Evolutionary conservation across 495 filamentous ascomycete species (phyloP), one percentile per base, ranked within the genome.

Genomic region (Xylaria castorea): DNA sequence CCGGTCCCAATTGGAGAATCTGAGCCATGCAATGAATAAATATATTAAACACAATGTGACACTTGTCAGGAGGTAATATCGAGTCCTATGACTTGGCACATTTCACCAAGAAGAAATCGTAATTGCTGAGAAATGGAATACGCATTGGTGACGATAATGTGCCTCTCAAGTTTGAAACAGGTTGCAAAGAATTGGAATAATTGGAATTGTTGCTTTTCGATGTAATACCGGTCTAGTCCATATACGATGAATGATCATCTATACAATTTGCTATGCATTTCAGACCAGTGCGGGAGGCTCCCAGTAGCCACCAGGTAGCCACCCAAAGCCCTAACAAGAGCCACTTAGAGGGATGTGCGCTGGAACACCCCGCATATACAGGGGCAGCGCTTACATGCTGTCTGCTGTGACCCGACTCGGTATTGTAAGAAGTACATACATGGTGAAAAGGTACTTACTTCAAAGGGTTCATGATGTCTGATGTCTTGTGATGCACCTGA

Each of bases 331-430:
- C 40, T 27, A 66, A 40, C 30, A 27, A 44, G 25, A 66, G 42
- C 63, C 63, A 66, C 42, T 66, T 7, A 48, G 42, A 44, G 61
- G 58, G 46, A 30, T 51, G 66, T 57, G 66, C n/a, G 50, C 50
- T 68, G 66, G 66, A 57, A 57, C 66, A 55, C 66, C 66, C 65
- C 66, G 66, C 66, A 68, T 68, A 18, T 30, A 57, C 66, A 68
- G 22, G 66, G 66, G 66, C 66, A 68, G 66, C 66, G 66, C 66
- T 68, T 68, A 68, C n/a, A 64, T 64, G 38, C n/a, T 42, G 38
- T n/a, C 30, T 38, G 58, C 34, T 38, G 58, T 61, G 58, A 16
- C n/a, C 34, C 58, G 58, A 61, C 58, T 61, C 58, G 32, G 58
- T 61, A 32, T 57, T 27, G 53, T 18, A 25, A 57, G 27, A 57